phyloP scores from a whole-genome alignment of 768 basidiomycete genomes.

The Lactarius hatsudake region DNA sequence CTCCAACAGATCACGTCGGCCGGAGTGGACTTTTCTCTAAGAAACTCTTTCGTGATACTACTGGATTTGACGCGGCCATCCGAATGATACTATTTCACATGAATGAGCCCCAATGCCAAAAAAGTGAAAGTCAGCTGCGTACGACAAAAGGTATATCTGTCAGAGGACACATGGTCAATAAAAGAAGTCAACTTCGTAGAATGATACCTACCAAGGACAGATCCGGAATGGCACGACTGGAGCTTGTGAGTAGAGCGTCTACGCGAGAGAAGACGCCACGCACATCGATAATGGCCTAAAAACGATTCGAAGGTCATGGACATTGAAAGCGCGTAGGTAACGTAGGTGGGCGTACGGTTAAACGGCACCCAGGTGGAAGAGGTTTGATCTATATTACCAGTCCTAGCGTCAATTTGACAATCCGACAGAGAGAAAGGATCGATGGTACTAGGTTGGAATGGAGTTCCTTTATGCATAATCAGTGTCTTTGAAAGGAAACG shows the following conservation, averaged over 20 bases:
- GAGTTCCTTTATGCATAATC: conserved; percentile 16
- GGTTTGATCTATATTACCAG: conserved; percentile 32
- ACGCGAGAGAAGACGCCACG: neutral
- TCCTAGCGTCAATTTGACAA: conserved; percentile 1
- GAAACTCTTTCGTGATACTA: conserved; percentile 9
- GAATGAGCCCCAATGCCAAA: neutral
- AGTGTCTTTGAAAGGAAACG: neutral
- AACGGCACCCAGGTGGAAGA: conserved; percentile 48
- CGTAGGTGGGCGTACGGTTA: conserved; percentile 35
- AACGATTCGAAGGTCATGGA: neutral
- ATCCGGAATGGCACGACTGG: conserved; percentile 43
- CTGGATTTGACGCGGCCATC: conserved; percentile 20
- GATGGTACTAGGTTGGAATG: conserved; percentile 22
- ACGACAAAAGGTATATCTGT: conserved; percentile 23
- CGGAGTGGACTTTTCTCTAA: conserved; percentile 16
- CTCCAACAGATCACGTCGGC: conserved; percentile 29
- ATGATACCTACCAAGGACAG: conserved; percentile 36
- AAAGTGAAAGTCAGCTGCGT: neutral
- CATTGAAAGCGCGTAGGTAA: neutral
- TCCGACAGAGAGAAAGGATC: neutral
- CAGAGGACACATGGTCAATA: neutral
- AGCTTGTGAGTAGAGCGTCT: neutral
- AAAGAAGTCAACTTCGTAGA: neutral
- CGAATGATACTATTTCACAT: conserved; percentile 23
- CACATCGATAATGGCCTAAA: conserved; percentile 27